Evolutionary conservation across 768 basidiomycete genomes (phyloP).

Genomic region (Hypholoma sublateritium): DNA sequence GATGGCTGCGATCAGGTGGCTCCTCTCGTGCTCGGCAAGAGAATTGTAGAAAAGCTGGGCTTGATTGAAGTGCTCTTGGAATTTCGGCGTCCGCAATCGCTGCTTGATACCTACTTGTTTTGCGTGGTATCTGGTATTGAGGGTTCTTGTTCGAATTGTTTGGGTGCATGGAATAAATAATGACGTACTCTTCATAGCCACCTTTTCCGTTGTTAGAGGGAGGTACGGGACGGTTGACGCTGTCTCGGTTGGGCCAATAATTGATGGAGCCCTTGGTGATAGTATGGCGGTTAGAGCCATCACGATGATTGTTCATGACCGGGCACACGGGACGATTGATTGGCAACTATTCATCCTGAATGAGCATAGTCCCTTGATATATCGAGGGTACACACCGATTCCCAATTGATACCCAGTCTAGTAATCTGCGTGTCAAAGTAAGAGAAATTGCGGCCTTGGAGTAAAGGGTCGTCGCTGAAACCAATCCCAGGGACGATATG

Average conservation of each 20-base stretch:
- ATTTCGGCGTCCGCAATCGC: slow-evolving; percentile 68
- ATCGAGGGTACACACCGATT: slow-evolving; percentile 41
- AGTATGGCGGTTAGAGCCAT: slow-evolving; percentile 55
- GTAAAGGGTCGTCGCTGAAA: slow-evolving; percentile 74
- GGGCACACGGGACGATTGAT: slow-evolving; percentile 83
- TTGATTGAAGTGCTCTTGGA: slow-evolving; percentile 77
- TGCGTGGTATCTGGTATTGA: neutral
- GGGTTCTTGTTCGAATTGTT: neutral
- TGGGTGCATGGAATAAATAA: no score
- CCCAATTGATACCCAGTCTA: slow-evolving; percentile 80
- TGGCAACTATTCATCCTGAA: slow-evolving; percentile 51
- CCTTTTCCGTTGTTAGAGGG: slow-evolving; percentile 37
- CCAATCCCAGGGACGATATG: slow-evolving; percentile 70
- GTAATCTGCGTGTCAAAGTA: slow-evolving; percentile 87
- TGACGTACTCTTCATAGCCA: slow-evolving; percentile 55
- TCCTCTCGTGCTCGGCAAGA: slow-evolving; percentile 62
- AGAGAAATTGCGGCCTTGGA: slow-evolving; percentile 85
- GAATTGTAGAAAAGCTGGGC: slow-evolving; percentile 86
- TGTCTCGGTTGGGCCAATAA: slow-evolving; percentile 82
- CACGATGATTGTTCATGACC: slow-evolving; percentile 67
- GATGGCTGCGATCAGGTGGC: slow-evolving; percentile 68
- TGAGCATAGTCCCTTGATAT: neutral
- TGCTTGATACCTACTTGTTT: slow-evolving; percentile 54
- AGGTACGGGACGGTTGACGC: slow-evolving; percentile 46
- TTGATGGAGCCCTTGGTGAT: slow-evolving; percentile 64